These are phyloP conservation scores for Malus hybrid DNA, from an alignment of 331 rosid genomes.

Conservation along the genomic window DNA sequence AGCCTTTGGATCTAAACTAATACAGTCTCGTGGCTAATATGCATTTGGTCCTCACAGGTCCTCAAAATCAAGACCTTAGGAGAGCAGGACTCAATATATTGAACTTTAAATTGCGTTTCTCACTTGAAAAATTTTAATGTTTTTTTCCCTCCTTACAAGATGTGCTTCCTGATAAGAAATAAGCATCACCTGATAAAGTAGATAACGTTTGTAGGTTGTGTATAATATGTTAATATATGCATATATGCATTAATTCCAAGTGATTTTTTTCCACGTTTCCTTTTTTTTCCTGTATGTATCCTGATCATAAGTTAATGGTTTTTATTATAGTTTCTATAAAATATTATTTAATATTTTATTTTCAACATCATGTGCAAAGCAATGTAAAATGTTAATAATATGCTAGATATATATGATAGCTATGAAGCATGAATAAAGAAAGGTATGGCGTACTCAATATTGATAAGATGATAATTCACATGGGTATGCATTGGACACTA, in stretches of 20 bases:
- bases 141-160: background rate
- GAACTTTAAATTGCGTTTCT: background rate
- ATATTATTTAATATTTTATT: background rate
- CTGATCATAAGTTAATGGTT: background rate
- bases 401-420: background rate
- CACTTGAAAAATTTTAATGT: background rate
- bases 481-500: background rate
- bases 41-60: too few species aligned
- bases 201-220: too few species aligned
- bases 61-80: too few species aligned
- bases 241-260: background rate
- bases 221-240: too few species aligned
- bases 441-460: background rate
- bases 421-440: background rate
- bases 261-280: background rate
- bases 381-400: too few species aligned
- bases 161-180: too few species aligned
- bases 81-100: too few species aligned
- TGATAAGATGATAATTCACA: background rate
- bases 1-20: too few species aligned
- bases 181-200: too few species aligned
- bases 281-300: background rate
- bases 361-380: background rate
- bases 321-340: background rate
- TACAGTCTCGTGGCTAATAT: too few species aligned